phyloP scores from a whole-genome alignment of 2,329 filamentous ascomycete species.

The Botrytis fragariae region DNA sequence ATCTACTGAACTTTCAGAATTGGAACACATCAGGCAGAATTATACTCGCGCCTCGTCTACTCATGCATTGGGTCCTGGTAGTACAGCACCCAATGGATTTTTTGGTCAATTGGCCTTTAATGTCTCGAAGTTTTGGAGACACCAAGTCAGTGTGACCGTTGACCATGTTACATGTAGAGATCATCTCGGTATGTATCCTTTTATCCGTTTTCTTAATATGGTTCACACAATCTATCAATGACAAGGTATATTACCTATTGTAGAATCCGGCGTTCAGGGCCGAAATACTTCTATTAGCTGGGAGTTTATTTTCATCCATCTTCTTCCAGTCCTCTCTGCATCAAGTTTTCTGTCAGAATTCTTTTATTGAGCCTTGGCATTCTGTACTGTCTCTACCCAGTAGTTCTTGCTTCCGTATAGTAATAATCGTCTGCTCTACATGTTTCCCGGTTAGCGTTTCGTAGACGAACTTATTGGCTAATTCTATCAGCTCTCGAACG shows the following conservation, averaged over 20 bases:
- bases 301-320: conserved; percentile 3
- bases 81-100: conserved; percentile 21
- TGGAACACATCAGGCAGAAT: conserved; percentile 30
- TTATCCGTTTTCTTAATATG: conserved; percentile 23
- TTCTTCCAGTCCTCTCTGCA: background rate
- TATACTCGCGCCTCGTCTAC: conserved; percentile 30
- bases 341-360: background rate
- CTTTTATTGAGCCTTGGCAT: background rate
- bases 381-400: background rate
- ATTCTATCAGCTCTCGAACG: conserved; percentile 62
- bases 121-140: conserved; percentile 46
- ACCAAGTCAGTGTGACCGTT: conserved; percentile 50
- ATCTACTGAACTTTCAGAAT: conserved; percentile 29
- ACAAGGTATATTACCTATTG: conserved; percentile 18
- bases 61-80: conserved; percentile 11
- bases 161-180: conserved; percentile 51
- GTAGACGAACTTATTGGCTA: conserved; percentile 19
- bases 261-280: conserved; percentile 20
- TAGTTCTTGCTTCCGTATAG: background rate
- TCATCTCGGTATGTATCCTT: conserved; percentile 51
- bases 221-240: background rate
- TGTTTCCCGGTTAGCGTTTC: background rate
- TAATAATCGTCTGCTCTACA: background rate
- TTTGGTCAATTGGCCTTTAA: conserved; percentile 27
- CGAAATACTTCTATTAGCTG: conserved; percentile 19